These are phyloP conservation scores for Moesziomyces aphidis DNA, from an alignment of 1,284 basidiomycete genomes.

Conservation along the genomic window DNA sequence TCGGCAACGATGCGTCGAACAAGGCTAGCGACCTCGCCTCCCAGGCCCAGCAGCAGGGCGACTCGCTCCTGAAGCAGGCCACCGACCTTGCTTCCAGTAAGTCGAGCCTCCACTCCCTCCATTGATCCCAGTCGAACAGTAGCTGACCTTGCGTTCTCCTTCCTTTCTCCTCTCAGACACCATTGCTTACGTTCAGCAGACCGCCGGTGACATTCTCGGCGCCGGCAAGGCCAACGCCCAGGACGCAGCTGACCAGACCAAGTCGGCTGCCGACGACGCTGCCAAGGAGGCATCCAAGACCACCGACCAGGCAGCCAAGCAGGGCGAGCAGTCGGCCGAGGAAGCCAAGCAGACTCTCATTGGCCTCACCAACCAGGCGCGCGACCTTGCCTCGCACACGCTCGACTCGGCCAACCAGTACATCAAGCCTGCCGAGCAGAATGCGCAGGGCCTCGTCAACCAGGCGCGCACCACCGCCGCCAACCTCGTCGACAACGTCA, in stretches of 20 bases:
- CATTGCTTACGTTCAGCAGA: conserved; percentile 50
- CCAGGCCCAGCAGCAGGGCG: conserved; percentile 40
- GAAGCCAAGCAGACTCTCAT: conserved; percentile 51
- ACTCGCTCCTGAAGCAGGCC: conserved; percentile 46
- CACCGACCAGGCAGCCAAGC: conserved; percentile 41
- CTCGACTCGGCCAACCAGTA: conserved; percentile 56
- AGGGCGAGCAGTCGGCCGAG: conserved; percentile 47
- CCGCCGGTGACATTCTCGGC: conserved; percentile 45
- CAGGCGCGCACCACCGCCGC: conserved; percentile 45
- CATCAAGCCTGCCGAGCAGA: conserved; percentile 52
- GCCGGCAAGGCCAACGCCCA: conserved; percentile 36
- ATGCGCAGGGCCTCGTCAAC: conserved; percentile 40
- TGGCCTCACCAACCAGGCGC: conserved; percentile 50
- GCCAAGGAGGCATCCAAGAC: conserved; percentile 39
- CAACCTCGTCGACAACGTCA: conserved; percentile 38
- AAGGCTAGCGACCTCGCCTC: conserved; percentile 31
- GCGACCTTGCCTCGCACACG: conserved; percentile 50
- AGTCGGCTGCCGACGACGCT: conserved; percentile 43
- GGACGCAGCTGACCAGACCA: conserved; percentile 47
- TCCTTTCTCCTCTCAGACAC: conserved; percentile 26
- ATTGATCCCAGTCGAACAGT: not conserved
- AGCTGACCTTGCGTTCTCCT: conserved; percentile 1
- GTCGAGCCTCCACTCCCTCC: not conserved
- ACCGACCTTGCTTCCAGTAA: conserved; percentile 47
- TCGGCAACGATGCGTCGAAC: conserved; percentile 42